phyloP scores from a whole-genome alignment of 768 basidiomycete genomes.

The Tylopilus plumbeoviolaceoides region DNA sequence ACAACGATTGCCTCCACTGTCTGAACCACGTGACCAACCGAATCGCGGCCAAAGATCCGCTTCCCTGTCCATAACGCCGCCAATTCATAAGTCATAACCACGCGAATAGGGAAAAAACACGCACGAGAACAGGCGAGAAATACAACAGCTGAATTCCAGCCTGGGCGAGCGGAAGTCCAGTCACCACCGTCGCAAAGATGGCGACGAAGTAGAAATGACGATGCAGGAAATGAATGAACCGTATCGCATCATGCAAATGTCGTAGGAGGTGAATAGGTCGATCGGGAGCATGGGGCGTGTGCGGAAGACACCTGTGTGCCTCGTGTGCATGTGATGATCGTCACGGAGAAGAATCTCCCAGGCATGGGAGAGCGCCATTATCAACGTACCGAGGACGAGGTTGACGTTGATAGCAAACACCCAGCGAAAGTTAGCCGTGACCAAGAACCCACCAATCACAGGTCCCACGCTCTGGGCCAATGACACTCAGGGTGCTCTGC shows the following conservation, averaged over 20 bases:
- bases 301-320: conserved; percentile 16
- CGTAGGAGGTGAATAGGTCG: conserved; percentile 38
- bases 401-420: conserved; percentile 51
- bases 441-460: conserved; percentile 38
- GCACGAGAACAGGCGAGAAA: conserved; percentile 47
- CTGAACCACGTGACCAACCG: conserved; percentile 31
- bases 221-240: conserved; percentile 41
- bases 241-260: conserved; percentile 38
- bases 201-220: conserved; percentile 53
- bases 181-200: conserved; percentile 48
- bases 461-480: conserved; percentile 44
- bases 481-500: not conserved
- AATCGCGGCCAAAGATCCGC: conserved; percentile 35
- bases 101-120: conserved; percentile 3
- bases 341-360: conserved; percentile 38
- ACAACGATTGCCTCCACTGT: conserved; percentile 27
- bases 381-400: conserved; percentile 42
- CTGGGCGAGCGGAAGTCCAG: conserved; percentile 34
- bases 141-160: conserved; percentile 49
- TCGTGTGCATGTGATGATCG: conserved; percentile 4
- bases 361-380: conserved; percentile 34
- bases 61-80: conserved; percentile 29
- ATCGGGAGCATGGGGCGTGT: conserved; percentile 46
- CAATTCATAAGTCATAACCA: not conserved
- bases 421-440: conserved; percentile 44